phyloP scores from a whole-genome alignment of 2,329 filamentous ascomycete genomes.

The Arachnomyces sp. region DNA sequence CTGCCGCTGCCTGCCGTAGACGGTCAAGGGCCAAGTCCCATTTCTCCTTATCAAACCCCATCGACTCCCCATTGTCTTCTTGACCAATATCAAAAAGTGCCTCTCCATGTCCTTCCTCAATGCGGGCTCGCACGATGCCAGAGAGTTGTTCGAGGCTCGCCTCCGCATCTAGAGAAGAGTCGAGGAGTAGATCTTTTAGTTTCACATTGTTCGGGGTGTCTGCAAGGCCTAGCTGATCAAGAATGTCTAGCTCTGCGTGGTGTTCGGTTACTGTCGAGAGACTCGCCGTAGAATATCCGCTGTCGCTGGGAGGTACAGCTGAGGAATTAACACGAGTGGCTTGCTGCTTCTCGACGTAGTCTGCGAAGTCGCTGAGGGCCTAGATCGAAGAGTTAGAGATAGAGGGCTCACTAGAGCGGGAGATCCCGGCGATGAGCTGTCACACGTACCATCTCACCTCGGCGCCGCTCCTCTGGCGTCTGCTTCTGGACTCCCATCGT shows the following conservation, averaged over 20 bases:
- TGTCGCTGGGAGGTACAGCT: constrained; percentile 32
- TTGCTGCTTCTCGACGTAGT: constrained; percentile 95
- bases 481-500: constrained; percentile 45
- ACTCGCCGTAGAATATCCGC: constrained; percentile 32
- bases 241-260: constrained; percentile 82
- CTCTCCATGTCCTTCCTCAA: constrained; percentile 82
- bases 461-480: constrained; percentile 69
- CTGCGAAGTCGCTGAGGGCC: constrained; percentile 92
- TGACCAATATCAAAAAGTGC: constrained; percentile 85
- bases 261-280: constrained; percentile 47
- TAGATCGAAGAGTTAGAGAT: constrained; percentile 20
- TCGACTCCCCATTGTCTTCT: constrained; percentile 80
- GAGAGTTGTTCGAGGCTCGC: constrained; percentile 57
- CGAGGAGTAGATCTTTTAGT: constrained; percentile 69
- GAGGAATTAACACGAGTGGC: constrained; percentile 35
- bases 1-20: constrained; percentile 58
- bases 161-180: constrained; percentile 47
- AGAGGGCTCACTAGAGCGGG: constrained; percentile 2
- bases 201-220: constrained; percentile 60
- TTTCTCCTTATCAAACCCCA: constrained; percentile 65
- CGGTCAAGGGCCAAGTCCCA: constrained; percentile 67
- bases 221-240: constrained; percentile 67
- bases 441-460: constrained; percentile 68
- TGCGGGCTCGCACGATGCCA: constrained; percentile 57
- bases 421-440: background rate